Base-by-base conservation (phyloP, 75 land plant species). In the Pinus taeda region DNA sequence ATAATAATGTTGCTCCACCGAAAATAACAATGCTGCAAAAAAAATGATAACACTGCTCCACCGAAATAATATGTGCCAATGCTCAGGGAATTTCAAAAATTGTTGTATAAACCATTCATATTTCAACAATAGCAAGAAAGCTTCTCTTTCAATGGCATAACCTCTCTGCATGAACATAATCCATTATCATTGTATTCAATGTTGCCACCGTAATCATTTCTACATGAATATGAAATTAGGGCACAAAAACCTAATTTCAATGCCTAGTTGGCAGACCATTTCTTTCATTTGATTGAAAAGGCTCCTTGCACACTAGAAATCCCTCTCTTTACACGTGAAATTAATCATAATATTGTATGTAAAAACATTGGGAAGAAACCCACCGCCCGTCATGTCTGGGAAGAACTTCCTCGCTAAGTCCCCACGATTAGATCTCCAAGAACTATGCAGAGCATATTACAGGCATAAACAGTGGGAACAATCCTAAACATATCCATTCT, bases 281-380 rank as follows among this genome's bases (percentile, higher is more conserved):
- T 66, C 62, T 36, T 79, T 88, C 94, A 92, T 92, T 45, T 82
- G 75, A n/a, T 12, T 15, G 80, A 87, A 85, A 59, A 85, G 57
- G 17, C 75, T 73, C 56, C 70, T 81, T 6, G 94, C 90, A 33
- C 59, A 60, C 2, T 80, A 65, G 82, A 89, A 57, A 77, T 90
- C 90, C 14, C 84, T 89, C 22, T 74, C 83, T 74, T 91, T 91
- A 75, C 88, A 87, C 73, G 79, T 42, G 57, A 78, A 82, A 81
- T 80, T 83, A 49, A 91, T 85, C 85, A 91, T 74, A 77, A 84
- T 83, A 56, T 90, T 91, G 75, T 60, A 91, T 0, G 90, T 85
- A 36, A 81, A 83, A 5, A 89, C 86, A 17, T 86, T 85, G 3
- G 82, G 86, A 15, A 67, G 1, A 69, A 83, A 79, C 21, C 82